Percentiles rank a stretch among this genome's conserved stretches.
These are phyloP conservation scores for Mesembryanthemum crystallinum DNA, from an alignment of 148 eudicot genomes.

Conservation along the genomic window DNA sequence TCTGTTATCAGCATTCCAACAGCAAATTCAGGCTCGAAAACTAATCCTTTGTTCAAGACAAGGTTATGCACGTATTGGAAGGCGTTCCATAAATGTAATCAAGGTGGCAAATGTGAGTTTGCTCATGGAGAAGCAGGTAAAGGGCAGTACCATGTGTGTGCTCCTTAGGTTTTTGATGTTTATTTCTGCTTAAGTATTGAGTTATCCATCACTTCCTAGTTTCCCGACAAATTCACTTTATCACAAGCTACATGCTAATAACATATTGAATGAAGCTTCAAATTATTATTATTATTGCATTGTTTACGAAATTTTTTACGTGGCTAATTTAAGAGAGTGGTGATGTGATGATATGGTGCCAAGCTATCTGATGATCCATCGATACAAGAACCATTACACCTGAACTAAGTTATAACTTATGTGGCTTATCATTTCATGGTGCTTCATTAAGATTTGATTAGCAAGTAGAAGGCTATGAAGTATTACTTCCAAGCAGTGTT, in stretches of 20 bases:
- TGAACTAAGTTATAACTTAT: neutral
- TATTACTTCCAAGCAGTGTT: neutral
- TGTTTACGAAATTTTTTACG: neutral
- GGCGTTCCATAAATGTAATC: constrained; percentile 20
- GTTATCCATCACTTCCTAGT: too few species aligned
- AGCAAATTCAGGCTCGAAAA: neutral
- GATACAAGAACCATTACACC: too few species aligned
- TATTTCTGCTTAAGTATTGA: too few species aligned
- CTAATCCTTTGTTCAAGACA: constrained; percentile 6
- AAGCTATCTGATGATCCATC: too few species aligned
- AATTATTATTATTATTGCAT: neutral
- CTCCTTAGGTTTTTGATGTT: neutral
- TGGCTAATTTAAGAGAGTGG: neutral
- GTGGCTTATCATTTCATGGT: neutral
- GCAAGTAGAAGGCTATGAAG: neutral
- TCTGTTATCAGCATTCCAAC: constrained; percentile 9
- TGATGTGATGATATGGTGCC: too few species aligned
- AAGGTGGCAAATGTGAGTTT: constrained; percentile 32
- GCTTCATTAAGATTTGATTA: neutral
- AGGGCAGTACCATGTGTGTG: neutral
- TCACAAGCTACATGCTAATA: neutral
- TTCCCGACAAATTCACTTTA: neutral
- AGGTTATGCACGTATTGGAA: constrained; percentile 8
- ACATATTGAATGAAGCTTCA: neutral
- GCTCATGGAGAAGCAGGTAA: constrained; percentile 66